Evolutionary conservation across 169 alveolate species (phyloP).

Genomic region (Eimeria maxima): DNA sequence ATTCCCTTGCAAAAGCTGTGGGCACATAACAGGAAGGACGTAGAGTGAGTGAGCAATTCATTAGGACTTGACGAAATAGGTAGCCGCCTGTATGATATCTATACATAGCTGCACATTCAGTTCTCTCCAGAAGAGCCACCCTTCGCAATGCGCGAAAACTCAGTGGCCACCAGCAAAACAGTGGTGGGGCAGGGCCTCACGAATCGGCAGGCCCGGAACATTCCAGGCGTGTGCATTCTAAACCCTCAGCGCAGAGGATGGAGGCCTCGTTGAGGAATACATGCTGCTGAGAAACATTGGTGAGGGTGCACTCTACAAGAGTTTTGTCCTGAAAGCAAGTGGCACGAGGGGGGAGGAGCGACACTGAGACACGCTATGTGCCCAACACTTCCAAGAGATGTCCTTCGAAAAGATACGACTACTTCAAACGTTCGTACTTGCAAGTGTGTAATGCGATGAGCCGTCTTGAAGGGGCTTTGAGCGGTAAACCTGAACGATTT

Average conservation of each 20-base stretch:
- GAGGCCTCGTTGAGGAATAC: constrained; percentile 78
- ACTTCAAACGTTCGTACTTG: neutral
- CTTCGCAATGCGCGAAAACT: too few species aligned
- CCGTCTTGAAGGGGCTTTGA: constrained; percentile 72
- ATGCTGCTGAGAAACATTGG: constrained; percentile 73
- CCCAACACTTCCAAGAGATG: neutral
- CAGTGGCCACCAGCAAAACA: neutral
- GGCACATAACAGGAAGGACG: neutral
- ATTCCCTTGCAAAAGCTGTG: constrained; percentile 70
- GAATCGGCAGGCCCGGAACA: constrained; percentile 37
- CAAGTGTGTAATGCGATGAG: constrained; percentile 68
- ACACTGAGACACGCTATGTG: neutral
- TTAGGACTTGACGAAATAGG: neutral
- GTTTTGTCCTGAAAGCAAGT: constrained; percentile 49
- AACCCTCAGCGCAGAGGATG: constrained; percentile 74
- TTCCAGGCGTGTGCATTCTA: constrained; percentile 78
- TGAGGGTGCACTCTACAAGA: constrained; percentile 76
- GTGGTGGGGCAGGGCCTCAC: constrained; percentile 3
- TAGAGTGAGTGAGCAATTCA: neutral
- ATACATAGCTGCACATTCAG: neutral
- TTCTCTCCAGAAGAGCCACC: neutral
- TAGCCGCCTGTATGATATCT: neutral
- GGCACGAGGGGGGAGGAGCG: neutral
- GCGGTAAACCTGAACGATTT: constrained; percentile 83
- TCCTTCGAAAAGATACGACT: too few species aligned